Evolutionary conservation across 2,329 filamentous ascomycete species (phyloP).

Genomic region (Orbilia blumenaviensis): DNA sequence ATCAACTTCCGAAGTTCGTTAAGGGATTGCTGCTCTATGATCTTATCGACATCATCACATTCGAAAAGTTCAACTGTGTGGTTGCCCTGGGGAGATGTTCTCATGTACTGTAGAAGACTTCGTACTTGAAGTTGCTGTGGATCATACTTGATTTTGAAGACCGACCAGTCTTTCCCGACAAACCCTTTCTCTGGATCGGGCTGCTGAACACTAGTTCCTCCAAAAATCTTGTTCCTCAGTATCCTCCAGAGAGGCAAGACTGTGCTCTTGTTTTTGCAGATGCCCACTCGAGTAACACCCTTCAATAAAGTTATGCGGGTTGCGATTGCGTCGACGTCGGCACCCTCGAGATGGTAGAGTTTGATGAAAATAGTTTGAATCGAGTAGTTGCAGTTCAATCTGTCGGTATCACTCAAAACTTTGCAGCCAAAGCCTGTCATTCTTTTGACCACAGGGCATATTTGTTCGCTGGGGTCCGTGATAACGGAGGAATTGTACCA

Average conservation of each 20-base stretch:
- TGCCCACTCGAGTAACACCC: slow-evolving; percentile 5
- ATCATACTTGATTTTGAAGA: slow-evolving; percentile 33
- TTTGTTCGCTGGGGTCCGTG: slow-evolving; percentile 19
- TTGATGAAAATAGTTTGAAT: slow-evolving; percentile 13
- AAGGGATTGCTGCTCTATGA: slow-evolving; percentile 3
- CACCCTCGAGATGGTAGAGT: not conserved
- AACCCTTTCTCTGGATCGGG: slow-evolving; percentile 33
- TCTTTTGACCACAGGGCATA: slow-evolving; percentile 22
- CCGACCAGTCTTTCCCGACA: not conserved
- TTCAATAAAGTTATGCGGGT: slow-evolving; percentile 33
- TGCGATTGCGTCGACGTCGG: not conserved
- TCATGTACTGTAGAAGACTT: slow-evolving; percentile 39
- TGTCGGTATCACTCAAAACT: slow-evolving; percentile 22
- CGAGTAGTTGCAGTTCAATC: not conserved
- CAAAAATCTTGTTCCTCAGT: not conserved
- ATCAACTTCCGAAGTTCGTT: slow-evolving; percentile 7
- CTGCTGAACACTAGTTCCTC: not conserved
- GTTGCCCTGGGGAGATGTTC: slow-evolving; percentile 8
- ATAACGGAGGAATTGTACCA: slow-evolving; percentile 39
- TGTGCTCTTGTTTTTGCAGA: not conserved
- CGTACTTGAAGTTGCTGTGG: slow-evolving; percentile 22
- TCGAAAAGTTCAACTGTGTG: slow-evolving; percentile 20
- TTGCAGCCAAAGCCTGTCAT: slow-evolving; percentile 36
- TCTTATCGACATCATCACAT: slow-evolving; percentile 11
- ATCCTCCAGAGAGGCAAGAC: not conserved